A percentile compares a stretch with the other conserved stretches of the same genome.
phyloP scores from a whole-genome alignment of 768 basidiomycete species.

The Psilocybe subaeruginosa region DNA sequence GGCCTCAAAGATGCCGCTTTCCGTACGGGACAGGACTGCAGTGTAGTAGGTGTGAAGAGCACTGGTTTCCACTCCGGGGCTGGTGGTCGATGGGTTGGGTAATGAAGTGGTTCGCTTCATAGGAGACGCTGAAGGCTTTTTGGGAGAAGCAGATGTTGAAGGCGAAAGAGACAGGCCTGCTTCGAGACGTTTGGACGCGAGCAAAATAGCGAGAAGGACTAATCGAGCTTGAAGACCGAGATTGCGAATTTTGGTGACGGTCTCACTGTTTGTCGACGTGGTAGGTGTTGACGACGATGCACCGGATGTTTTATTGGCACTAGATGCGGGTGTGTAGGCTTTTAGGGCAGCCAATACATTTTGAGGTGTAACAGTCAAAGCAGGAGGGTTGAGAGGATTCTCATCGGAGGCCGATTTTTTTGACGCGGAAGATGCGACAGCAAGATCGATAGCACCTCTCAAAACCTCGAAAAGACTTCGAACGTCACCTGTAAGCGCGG shows the following conservation, averaged over 20 bases:
- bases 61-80: slow-evolving; percentile 46
- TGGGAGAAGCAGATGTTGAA: slow-evolving; percentile 36
- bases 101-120: slow-evolving; percentile 54
- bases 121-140: slow-evolving; percentile 42
- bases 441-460: slow-evolving; percentile 76
- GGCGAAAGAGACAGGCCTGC: slow-evolving; percentile 55
- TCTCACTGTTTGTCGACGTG: slow-evolving; percentile 55
- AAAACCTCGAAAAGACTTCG: slow-evolving; percentile 80
- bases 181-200: slow-evolving; percentile 66
- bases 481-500: slow-evolving; percentile 83
- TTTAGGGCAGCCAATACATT: slow-evolving; percentile 79
- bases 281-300: slow-evolving; percentile 20
- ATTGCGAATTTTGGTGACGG: slow-evolving; percentile 63
- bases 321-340: slow-evolving; percentile 56
- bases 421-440: slow-evolving; percentile 34
- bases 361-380: slow-evolving; percentile 59
- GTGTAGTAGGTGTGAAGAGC: slow-evolving; percentile 70
- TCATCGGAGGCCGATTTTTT: slow-evolving; percentile 26
- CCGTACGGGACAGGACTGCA: slow-evolving; percentile 57
- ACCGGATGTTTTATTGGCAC: slow-evolving; percentile 26
- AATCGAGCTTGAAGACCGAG: slow-evolving; percentile 79
- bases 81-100: slow-evolving; percentile 27
- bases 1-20: slow-evolving; percentile 56
- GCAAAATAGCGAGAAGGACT: slow-evolving; percentile 62
- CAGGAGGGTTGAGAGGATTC: slow-evolving; percentile 36